Percentiles rank a stretch among this genome's conserved stretches.
These are phyloP conservation scores for Trichomonas gallinae DNA, from an alignment of 208 protist species.

Conservation along the genomic window DNA sequence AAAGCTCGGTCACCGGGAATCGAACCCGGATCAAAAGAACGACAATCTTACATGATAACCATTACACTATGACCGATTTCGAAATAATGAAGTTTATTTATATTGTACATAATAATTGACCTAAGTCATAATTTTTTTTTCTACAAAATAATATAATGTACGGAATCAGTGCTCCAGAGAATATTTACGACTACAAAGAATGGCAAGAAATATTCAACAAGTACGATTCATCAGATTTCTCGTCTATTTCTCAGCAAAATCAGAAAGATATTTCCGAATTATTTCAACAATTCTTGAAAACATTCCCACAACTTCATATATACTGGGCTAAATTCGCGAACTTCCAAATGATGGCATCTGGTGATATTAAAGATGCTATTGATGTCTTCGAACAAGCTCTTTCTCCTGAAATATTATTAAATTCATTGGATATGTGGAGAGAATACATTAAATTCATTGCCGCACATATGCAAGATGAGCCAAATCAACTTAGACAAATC, in stretches of 20 bases:
- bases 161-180: background rate
- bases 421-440: background rate
- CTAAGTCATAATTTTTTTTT: background rate
- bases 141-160: background rate
- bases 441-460: background rate
- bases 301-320: background rate
- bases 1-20: too few species aligned
- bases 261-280: background rate
- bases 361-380: background rate
- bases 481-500: background rate
- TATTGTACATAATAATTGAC: too few species aligned
- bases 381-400: background rate
- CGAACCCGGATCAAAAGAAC: too few species aligned
- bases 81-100: too few species aligned
- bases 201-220: background rate
- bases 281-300: background rate
- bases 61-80: too few species aligned
- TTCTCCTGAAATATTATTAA: background rate
- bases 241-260: background rate
- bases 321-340: background rate
- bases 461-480: background rate
- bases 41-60: too few species aligned
- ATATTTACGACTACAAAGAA: background rate
- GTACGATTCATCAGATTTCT: background rate
- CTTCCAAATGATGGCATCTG: background rate